phyloP scores from a whole-genome alignment of 2,329 filamentous ascomycete genomes.

The Alternaria sp. region DNA sequence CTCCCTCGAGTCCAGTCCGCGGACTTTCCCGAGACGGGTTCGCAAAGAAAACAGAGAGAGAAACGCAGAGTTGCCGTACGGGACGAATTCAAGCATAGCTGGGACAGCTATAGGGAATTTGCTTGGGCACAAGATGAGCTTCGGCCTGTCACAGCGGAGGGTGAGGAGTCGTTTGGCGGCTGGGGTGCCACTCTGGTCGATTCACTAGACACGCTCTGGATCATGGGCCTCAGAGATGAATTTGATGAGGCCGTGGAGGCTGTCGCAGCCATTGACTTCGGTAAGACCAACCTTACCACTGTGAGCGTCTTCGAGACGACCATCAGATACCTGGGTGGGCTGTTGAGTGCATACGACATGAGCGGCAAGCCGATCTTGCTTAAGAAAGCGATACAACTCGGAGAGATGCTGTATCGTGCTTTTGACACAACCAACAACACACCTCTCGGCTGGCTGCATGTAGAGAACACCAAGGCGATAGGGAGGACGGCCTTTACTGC shows the following conservation, averaged over 20 bases:
- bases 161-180: slow-evolving; percentile 55
- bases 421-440: slow-evolving; percentile 58
- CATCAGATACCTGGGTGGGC: slow-evolving; percentile 53
- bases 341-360: slow-evolving; percentile 50
- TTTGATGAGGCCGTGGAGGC: slow-evolving; percentile 57
- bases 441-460: slow-evolving; percentile 55
- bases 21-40: slow-evolving; percentile 47
- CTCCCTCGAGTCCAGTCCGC: slow-evolving; percentile 54
- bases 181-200: slow-evolving; percentile 60
- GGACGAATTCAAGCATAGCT: slow-evolving; percentile 53
- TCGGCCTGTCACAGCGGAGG: slow-evolving; percentile 50
- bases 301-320: slow-evolving; percentile 63
- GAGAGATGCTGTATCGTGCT: slow-evolving; percentile 56
- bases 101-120: slow-evolving; percentile 54
- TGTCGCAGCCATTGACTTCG: slow-evolving; percentile 57
- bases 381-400: slow-evolving; percentile 49
- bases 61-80: slow-evolving; percentile 50
- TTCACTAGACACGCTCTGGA: slow-evolving; percentile 58
- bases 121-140: slow-evolving; percentile 60
- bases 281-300: slow-evolving; percentile 48
- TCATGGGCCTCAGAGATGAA: slow-evolving; percentile 58
- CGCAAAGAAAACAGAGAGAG: slow-evolving; percentile 39
- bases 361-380: slow-evolving; percentile 45
- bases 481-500: slow-evolving; percentile 43
- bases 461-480: slow-evolving; percentile 45